Evolutionary conservation across 306 rosid species (phyloP).

Genomic region (Rosa lucieae): DNA sequence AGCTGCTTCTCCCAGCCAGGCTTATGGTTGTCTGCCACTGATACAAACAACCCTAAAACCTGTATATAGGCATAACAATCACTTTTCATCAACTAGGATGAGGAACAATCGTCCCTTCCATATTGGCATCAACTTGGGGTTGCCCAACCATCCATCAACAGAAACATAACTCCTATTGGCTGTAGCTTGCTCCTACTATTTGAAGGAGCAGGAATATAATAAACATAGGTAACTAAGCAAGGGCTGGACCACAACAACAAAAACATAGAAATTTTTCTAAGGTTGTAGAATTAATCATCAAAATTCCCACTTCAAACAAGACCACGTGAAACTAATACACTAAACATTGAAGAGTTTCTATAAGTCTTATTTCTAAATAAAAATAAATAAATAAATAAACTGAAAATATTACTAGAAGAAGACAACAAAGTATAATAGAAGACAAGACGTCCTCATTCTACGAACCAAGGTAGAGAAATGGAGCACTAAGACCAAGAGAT

Average conservation of each 20-base stretch:
- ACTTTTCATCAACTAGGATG: too few species aligned
- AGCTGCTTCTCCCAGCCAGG: neutral
- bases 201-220: neutral
- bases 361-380: too few species aligned
- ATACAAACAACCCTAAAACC: too few species aligned
- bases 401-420: too few species aligned
- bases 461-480: neutral
- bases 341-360: neutral
- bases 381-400: too few species aligned
- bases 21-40: too few species aligned
- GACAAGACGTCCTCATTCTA: neutral
- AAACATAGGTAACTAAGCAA: neutral
- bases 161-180: neutral
- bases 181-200: neutral
- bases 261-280: neutral
- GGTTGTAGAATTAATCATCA: neutral
- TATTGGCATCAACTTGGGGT: too few species aligned
- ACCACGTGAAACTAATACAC: neutral
- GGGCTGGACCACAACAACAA: neutral
- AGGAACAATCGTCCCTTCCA: too few species aligned
- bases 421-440: neutral
- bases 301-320: neutral
- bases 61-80: too few species aligned
- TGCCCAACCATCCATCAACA: too few species aligned
- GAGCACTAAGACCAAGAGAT: neutral